These are phyloP conservation scores for Trichothecium roseum DNA, from an alignment of 2,329 filamentous ascomycete genomes.

Conservation along the genomic window DNA sequence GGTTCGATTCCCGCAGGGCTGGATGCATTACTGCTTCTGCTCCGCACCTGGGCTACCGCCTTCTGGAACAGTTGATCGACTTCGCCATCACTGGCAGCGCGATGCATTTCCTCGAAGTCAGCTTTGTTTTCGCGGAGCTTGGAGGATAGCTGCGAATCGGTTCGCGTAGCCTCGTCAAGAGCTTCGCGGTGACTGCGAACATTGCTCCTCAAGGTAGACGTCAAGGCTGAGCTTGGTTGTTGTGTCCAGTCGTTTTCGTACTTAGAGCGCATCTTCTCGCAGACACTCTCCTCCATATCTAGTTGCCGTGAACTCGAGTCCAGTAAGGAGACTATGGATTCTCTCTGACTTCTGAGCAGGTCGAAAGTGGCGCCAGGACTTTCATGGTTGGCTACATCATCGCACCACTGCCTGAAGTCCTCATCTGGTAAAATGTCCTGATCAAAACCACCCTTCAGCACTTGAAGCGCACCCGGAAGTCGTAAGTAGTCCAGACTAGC, in stretches of 20 bases:
- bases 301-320: constrained; percentile 79
- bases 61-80: constrained; percentile 82
- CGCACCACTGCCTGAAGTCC: constrained; percentile 89
- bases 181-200: constrained; percentile 82
- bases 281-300: constrained; percentile 95
- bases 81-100: constrained; percentile 76
- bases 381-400: constrained; percentile 79
- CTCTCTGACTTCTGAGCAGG: constrained; percentile 65
- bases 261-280: constrained; percentile 98
- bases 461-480: constrained; percentile 77
- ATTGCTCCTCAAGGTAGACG: constrained; percentile 76
- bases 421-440: constrained; percentile 81
- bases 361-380: constrained; percentile 73
- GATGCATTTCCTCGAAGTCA: constrained; percentile 92
- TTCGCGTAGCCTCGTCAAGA: constrained; percentile 77
- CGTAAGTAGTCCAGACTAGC: constrained; percentile 90
- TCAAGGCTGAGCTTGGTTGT: constrained; percentile 84
- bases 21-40: constrained; percentile 47
- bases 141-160: constrained; percentile 71
- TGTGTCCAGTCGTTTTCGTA: constrained; percentile 96
- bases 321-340: constrained; percentile 59
- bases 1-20: constrained; percentile 57
- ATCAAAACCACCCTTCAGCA: constrained; percentile 86
- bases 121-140: constrained; percentile 78
- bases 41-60: constrained; percentile 69